Conservation (phyloP, 345 rosid genomes). For the Angophora floribunda region DNA sequence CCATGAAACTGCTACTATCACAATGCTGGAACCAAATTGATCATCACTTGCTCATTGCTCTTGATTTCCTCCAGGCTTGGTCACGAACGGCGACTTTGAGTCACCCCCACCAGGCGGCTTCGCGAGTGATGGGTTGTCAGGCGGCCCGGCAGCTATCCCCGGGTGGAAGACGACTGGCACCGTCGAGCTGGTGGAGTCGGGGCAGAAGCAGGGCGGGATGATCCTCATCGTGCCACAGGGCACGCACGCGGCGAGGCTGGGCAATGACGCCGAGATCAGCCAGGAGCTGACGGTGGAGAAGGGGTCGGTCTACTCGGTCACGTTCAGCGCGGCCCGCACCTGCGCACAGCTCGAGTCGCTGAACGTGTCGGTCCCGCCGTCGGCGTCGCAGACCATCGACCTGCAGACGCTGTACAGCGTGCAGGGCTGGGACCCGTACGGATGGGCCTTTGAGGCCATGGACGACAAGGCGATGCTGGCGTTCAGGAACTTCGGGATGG, state of each 20-base stretch:
- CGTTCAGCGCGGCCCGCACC: conserved; percentile 98
- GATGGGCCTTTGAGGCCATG: conserved; percentile 78
- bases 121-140: conserved; percentile 42
- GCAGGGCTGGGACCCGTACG: conserved; percentile 98
- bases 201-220: conserved; percentile 96
- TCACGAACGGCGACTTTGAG: conserved; percentile 79
- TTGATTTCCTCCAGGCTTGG: conserved; percentile 30
- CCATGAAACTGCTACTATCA: neutral
- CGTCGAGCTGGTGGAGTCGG: conserved; percentile 76
- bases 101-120: conserved; percentile 56
- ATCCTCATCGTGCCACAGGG: conserved; percentile 91
- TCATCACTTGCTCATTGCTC: neutral
- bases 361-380: conserved; percentile 71
- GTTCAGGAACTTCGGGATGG: conserved; percentile 93
- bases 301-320: conserved; percentile 68
- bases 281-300: conserved; percentile 85
- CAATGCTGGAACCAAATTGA: neutral
- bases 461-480: conserved; percentile 42
- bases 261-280: conserved; percentile 92
- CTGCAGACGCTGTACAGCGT: conserved; percentile 87
- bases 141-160: conserved; percentile 46
- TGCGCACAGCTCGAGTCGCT: conserved; percentile 93
- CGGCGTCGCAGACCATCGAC: conserved; percentile 70
- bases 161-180: conserved; percentile 66
- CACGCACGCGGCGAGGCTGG: conserved; percentile 71